Evolutionary conservation across 495 filamentous ascomycete species (phyloP).

Genomic region (Xeromyces bisporus): DNA sequence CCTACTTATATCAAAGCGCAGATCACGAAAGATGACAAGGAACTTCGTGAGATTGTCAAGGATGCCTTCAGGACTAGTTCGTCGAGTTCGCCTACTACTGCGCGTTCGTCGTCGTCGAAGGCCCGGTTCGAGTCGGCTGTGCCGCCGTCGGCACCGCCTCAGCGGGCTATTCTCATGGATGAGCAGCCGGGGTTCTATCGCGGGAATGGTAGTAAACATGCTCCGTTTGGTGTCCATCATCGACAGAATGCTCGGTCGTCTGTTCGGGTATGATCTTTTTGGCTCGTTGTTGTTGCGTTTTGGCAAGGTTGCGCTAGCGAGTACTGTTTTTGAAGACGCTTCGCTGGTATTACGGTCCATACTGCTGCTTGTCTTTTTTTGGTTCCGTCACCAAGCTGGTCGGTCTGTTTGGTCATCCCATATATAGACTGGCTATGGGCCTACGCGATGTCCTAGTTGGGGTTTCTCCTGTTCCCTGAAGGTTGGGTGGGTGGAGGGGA

Average conservation of each 20-base stretch:
- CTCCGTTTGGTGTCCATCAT: constrained; percentile 15
- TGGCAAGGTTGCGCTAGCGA: no score
- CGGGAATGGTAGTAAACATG: constrained; percentile 14
- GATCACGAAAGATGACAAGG: constrained; percentile 56
- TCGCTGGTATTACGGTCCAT: no score
- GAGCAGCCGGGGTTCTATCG: constrained; percentile 21
- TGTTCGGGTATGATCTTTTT: constrained; percentile 15
- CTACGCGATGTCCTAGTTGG: no score
- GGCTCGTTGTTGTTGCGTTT: no score
- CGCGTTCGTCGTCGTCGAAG: constrained; percentile 8
- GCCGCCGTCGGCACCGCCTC: constrained; percentile 18
- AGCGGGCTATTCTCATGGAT: constrained; percentile 33
- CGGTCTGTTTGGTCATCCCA: no score
- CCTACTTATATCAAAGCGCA: constrained; percentile 64
- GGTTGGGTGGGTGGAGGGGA: no score
- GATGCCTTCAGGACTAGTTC: constrained; percentile 21
- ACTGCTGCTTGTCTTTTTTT: no score
- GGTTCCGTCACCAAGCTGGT: no score
- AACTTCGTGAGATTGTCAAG: constrained; percentile 56
- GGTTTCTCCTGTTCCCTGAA: no score
- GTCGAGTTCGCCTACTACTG: constrained; percentile 4
- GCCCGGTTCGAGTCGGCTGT: constrained; percentile 9
- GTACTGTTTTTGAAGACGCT: no score
- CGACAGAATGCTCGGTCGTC: constrained; percentile 20
- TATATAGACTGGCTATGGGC: no score